A percentile compares a stretch with the other conserved stretches of the same genome.
Evolutionary conservation across 2,329 filamentous ascomycete species (phyloP).

Genomic region (Phyllosticta citrichinensis): DNA sequence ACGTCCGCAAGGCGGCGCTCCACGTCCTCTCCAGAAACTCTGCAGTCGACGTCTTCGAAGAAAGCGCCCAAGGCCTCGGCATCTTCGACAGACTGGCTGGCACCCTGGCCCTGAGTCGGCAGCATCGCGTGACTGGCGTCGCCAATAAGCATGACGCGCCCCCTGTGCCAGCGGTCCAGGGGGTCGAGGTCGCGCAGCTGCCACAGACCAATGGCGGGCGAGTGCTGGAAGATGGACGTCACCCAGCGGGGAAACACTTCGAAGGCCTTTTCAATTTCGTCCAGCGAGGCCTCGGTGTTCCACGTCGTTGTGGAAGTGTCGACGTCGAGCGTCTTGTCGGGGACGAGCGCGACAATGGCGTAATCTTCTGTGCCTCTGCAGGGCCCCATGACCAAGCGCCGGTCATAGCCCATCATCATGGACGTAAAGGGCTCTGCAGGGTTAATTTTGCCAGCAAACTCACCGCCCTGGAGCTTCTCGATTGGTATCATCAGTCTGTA

Average conservation of each 20-base stretch:
- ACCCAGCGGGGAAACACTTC: constrained; percentile 34
- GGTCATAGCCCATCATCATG: constrained; percentile 37
- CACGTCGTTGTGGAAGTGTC: constrained; percentile 29
- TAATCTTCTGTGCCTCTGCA: constrained; percentile 32
- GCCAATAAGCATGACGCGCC: constrained; percentile 43
- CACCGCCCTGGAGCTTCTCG: constrained; percentile 14
- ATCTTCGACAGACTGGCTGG: constrained; percentile 48
- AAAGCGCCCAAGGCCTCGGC: constrained; percentile 32
- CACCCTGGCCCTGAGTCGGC: constrained; percentile 45
- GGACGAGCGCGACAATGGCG: constrained; percentile 36
- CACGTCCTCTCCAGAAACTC: constrained; percentile 7
- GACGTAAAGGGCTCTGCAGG: constrained; percentile 33
- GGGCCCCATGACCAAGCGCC: constrained; percentile 38
- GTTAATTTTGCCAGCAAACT: constrained; percentile 23
- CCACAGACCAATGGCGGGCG: constrained; percentile 33
- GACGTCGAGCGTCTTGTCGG: constrained; percentile 34
- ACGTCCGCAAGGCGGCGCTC: constrained; percentile 1
- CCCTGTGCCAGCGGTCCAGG: constrained; percentile 34
- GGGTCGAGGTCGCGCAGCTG: constrained; percentile 37
- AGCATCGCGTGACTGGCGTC: constrained; percentile 50
- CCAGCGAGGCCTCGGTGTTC: constrained; percentile 28
- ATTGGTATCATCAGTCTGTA: constrained; percentile 29
- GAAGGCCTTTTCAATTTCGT: constrained; percentile 32
- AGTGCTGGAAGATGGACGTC: constrained; percentile 22
- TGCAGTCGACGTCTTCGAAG: constrained; percentile 1